phyloP scores from a whole-genome alignment of 768 basidiomycete genomes.

The Xerocomus brunneocitrinus region DNA sequence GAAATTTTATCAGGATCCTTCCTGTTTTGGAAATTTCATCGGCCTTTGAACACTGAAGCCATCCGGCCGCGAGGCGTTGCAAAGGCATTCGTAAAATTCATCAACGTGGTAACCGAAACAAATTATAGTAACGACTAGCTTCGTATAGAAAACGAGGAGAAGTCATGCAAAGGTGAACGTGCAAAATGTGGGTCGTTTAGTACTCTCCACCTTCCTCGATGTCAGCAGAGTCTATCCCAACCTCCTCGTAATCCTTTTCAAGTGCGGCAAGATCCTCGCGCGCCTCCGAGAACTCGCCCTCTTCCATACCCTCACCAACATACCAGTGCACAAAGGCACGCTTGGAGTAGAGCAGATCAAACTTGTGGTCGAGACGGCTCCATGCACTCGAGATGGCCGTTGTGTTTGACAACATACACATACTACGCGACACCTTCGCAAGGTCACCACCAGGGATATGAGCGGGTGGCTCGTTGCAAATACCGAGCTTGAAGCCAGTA shows the following conservation, averaged over 20 bases:
- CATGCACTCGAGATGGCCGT: conserved; percentile 70
- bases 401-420: conserved; percentile 79
- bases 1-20: conserved; percentile 19
- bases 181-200: conserved; percentile 20
- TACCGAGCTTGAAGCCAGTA: conserved; percentile 75
- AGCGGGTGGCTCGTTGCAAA: conserved; percentile 76
- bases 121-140: conserved; percentile 30
- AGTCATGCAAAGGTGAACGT: conserved; percentile 11
- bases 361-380: conserved; percentile 74
- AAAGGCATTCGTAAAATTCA: conserved; percentile 31
- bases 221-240: conserved; percentile 52
- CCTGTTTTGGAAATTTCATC: conserved; percentile 27
- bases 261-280: conserved; percentile 99
- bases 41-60: conserved; percentile 1
- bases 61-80: too few species aligned
- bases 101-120: conserved; percentile 22
- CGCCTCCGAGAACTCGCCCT: conserved; percentile 98
- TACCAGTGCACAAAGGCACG: conserved; percentile 57
- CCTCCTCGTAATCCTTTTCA: conserved; percentile 95
- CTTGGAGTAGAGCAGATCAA: conserved; percentile 73
- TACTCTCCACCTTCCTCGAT: conserved; percentile 49
- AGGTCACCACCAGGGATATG: conserved; percentile 73
- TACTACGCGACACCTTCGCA: conserved; percentile 67
- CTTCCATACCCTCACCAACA: conserved; percentile 77
- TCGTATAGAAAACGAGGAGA: conserved; percentile 23